These are phyloP conservation scores for Madurella mycetomatis DNA, from an alignment of 2,329 filamentous ascomycete species.

Conservation along the genomic window DNA sequence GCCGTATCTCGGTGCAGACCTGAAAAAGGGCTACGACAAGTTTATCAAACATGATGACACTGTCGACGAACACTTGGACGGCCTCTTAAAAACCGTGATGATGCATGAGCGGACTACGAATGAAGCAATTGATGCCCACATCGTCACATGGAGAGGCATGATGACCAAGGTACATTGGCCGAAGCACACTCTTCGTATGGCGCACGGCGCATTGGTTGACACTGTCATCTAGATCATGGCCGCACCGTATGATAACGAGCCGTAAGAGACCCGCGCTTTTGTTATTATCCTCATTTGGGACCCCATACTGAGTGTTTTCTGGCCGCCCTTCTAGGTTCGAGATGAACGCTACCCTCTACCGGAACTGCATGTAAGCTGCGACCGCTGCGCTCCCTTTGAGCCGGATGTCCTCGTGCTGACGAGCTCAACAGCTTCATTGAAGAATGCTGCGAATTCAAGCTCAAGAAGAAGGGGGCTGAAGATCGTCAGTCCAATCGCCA, in stretches of 20 bases:
- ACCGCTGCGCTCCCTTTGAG: background rate
- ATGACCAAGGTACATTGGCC: slow-evolving; percentile 75
- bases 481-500: slow-evolving; percentile 38
- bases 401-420: slow-evolving; percentile 15
- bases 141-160: slow-evolving; percentile 96
- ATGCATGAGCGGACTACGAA: slow-evolving; percentile 65
- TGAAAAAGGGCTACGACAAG: slow-evolving; percentile 74
- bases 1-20: slow-evolving; percentile 63
- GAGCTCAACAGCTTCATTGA: slow-evolving; percentile 70
- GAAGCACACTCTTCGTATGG: background rate
- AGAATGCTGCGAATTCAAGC: slow-evolving; percentile 75
- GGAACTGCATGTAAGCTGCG: slow-evolving; percentile 55
- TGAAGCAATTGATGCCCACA: slow-evolving; percentile 65
- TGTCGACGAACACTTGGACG: slow-evolving; percentile 82
- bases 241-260: slow-evolving; percentile 76
- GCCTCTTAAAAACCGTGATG: slow-evolving; percentile 71
- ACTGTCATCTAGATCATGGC: slow-evolving; percentile 66
- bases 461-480: slow-evolving; percentile 57
- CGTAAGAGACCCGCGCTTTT: slow-evolving; percentile 43
- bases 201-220: background rate
- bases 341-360: slow-evolving; percentile 90
- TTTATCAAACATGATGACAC: slow-evolving; percentile 81
- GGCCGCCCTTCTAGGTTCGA: slow-evolving; percentile 61
- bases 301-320: background rate
- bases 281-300: background rate